phyloP scores from a whole-genome alignment of 1,139 yeast genomes.

The Yamadazyma buinensis region DNA sequence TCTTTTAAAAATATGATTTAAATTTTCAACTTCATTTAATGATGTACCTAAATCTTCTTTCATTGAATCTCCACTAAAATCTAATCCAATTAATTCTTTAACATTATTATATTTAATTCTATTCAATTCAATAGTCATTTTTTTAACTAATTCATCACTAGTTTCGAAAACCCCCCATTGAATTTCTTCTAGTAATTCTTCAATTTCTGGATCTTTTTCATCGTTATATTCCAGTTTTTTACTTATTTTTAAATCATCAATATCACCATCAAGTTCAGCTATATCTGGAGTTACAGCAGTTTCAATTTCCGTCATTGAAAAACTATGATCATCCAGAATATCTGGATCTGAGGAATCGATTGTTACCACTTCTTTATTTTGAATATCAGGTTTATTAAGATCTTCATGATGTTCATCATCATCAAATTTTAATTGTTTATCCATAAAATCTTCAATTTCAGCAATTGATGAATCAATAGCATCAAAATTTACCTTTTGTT shows the following conservation, averaged over 20 bases:
- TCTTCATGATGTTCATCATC: slow-evolving; percentile 4
- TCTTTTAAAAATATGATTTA: slow-evolving; percentile 47
- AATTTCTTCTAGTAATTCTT: slow-evolving; percentile 69
- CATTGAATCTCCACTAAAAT: slow-evolving; percentile 33
- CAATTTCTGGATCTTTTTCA: slow-evolving; percentile 48
- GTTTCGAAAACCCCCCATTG: slow-evolving; percentile 71
- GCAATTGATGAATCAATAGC: slow-evolving; percentile 33
- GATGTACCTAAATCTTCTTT: slow-evolving; percentile 41
- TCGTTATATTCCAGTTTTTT: slow-evolving; percentile 16
- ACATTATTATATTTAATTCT: slow-evolving; percentile 37
- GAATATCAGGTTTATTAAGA: slow-evolving; percentile 1
- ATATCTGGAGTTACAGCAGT: slow-evolving; percentile 10
- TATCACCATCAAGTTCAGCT: slow-evolving; percentile 10
- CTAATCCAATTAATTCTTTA: slow-evolving; percentile 35
- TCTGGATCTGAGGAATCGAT: slow-evolving; percentile 15
- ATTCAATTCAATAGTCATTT: slow-evolving; percentile 49
- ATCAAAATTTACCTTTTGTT: slow-evolving; percentile 3
- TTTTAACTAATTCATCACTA: slow-evolving; percentile 51
- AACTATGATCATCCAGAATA: slow-evolving; percentile 13
- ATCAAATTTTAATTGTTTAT: slow-evolving; percentile 27
- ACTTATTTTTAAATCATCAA: slow-evolving; percentile 21
- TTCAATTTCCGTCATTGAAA: slow-evolving; percentile 12
- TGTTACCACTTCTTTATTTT: slow-evolving; percentile 6
- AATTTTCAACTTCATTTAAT: slow-evolving; percentile 59
- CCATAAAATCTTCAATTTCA: slow-evolving; percentile 42